Conservation (phyloP, 2,329 filamentous ascomycete species). For the Cercospora zeina region DNA sequence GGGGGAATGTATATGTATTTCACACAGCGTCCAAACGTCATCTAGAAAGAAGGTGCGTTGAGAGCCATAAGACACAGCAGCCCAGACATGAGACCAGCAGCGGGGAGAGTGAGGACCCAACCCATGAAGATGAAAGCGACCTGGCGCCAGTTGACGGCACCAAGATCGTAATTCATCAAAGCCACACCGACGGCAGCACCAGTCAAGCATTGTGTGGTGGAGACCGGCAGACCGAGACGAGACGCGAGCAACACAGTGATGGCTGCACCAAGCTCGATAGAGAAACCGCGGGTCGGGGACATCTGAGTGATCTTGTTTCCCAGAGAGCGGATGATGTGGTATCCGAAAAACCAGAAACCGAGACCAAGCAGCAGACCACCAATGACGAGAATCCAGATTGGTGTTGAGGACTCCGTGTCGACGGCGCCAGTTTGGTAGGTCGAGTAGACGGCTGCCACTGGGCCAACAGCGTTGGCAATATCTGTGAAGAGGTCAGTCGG, state of each 20-base stretch:
- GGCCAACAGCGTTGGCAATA: conserved; percentile 61
- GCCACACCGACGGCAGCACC: conserved; percentile 62
- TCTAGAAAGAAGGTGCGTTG: conserved; percentile 18
- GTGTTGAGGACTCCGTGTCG: conserved; percentile 52
- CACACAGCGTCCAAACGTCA: neutral
- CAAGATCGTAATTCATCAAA: conserved; percentile 58
- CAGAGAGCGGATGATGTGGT: conserved; percentile 62
- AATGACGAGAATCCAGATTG: conserved; percentile 61
- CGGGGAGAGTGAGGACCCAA: conserved; percentile 61
- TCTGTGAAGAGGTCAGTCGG: conserved; percentile 42
- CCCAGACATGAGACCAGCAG: conserved; percentile 57
- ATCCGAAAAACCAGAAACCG: conserved; percentile 62
- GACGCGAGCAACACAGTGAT: conserved; percentile 64
- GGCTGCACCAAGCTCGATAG: conserved; percentile 61
- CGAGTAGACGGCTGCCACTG: conserved; percentile 61
- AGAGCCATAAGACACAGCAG: conserved; percentile 58
- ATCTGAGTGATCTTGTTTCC: conserved; percentile 62
- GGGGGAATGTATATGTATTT: neutral
- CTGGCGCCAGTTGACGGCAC: conserved; percentile 63
- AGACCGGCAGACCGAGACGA: conserved; percentile 60
- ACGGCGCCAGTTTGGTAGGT: conserved; percentile 56
- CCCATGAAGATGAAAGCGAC: conserved; percentile 60
- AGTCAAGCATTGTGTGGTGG: conserved; percentile 64
- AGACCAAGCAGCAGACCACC: conserved; percentile 55
- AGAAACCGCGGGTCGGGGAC: conserved; percentile 60